Percentiles rank a stretch among this genome's conserved stretches.
phyloP scores from a whole-genome alignment of 352 stramenopile genomes.

The Globisporangium ultimum region DNA sequence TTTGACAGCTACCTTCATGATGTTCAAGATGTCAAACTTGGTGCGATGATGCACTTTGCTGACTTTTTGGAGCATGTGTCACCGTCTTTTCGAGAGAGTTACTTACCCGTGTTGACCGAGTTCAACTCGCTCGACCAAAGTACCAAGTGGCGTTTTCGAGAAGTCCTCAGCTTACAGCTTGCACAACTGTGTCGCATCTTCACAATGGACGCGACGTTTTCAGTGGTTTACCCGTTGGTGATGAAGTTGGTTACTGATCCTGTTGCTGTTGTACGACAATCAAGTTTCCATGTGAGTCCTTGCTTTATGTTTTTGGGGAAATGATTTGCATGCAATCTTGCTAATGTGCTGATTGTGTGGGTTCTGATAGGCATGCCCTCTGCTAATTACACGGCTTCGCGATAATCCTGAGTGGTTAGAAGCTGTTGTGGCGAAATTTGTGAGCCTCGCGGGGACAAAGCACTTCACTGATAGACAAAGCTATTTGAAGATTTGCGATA shows the following conservation, averaged over 20 bases:
- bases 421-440: slow-evolving; percentile 44
- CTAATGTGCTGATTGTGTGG: slow-evolving; percentile 9
- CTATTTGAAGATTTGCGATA: slow-evolving; percentile 59
- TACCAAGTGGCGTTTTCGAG: slow-evolving; percentile 86
- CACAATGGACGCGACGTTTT: slow-evolving; percentile 62
- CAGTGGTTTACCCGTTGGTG: slow-evolving; percentile 71
- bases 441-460: slow-evolving; percentile 43
- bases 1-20: slow-evolving; percentile 87
- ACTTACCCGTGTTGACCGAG: slow-evolving; percentile 71
- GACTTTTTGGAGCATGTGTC: slow-evolving; percentile 80
- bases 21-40: slow-evolving; percentile 76
- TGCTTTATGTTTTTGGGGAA: too few relatives aligned
- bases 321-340: background rate
- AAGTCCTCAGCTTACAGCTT: slow-evolving; percentile 74
- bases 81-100: slow-evolving; percentile 68
- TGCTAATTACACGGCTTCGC: slow-evolving; percentile 49
- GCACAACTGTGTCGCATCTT: slow-evolving; percentile 72
- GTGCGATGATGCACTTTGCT: slow-evolving; percentile 82
- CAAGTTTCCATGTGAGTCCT: slow-evolving; percentile 48
- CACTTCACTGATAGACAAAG: slow-evolving; percentile 70
- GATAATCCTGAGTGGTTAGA: slow-evolving; percentile 46
- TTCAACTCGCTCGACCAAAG: slow-evolving; percentile 59
- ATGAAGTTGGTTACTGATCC: slow-evolving; percentile 75
- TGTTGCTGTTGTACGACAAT: slow-evolving; percentile 66
- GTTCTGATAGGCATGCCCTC: slow-evolving; percentile 44